A percentile compares a stretch with the other conserved stretches of the same genome.
Evolutionary conservation across 129 eudicot genomes (phyloP).

Genomic region (Lonicera japonica): DNA sequence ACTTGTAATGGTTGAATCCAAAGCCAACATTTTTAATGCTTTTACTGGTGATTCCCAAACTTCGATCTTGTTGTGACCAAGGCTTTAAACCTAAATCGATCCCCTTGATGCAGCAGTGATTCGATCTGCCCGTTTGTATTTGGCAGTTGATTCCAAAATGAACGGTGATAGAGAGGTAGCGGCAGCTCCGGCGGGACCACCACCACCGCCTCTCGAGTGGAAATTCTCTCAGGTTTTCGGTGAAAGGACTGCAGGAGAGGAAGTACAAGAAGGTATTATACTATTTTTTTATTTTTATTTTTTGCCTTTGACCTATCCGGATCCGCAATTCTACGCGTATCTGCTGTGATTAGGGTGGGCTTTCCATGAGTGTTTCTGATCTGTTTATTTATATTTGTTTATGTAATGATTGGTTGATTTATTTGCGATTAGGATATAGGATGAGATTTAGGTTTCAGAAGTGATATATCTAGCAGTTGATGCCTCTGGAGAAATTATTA

Average conservation of each 20-base stretch:
- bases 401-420: background rate
- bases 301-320: background rate
- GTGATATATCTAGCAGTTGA: too few relatives aligned
- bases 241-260: conserved; percentile 73
- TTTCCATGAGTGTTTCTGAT: conserved; percentile 23
- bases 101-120: conserved; percentile 12
- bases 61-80: conserved; percentile 26
- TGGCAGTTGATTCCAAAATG: conserved; percentile 33
- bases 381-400: background rate
- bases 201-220: conserved; percentile 82
- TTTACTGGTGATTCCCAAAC: conserved; percentile 22
- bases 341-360: too few relatives aligned
- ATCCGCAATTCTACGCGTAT: conserved; percentile 10
- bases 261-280: conserved; percentile 53
- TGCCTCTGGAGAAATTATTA: too few relatives aligned
- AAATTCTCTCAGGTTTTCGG: conserved; percentile 87
- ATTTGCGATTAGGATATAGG: background rate
- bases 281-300: background rate
- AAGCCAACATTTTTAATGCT: conserved; percentile 17
- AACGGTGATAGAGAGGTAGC: conserved; percentile 56
- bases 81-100: conserved; percentile 21
- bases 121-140: background rate
- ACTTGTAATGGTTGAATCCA: conserved; percentile 28
- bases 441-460: too few relatives aligned
- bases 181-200: conserved; percentile 57